Conservation (phyloP, 257 asterid genomes). For the Nicotiana otophora region DNA sequence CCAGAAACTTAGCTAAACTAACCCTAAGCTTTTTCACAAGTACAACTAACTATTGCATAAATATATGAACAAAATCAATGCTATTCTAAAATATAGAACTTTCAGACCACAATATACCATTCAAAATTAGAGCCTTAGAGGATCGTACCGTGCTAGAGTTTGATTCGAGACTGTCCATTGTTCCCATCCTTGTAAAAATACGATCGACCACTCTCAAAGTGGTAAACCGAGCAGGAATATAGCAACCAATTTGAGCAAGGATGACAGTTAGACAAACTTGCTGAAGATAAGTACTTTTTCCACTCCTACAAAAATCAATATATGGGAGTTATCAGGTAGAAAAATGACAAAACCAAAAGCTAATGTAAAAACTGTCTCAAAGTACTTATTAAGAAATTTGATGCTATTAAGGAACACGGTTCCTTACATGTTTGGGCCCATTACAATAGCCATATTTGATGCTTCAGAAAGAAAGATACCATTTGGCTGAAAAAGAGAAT, state of each 20-base stretch:
- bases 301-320: slow-evolving; percentile 64
- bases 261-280: slow-evolving; percentile 84
- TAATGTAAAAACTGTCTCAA: not conserved
- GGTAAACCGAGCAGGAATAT: slow-evolving; percentile 88
- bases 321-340: not conserved
- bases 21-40: not conserved
- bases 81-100: not conserved
- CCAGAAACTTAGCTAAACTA: not conserved
- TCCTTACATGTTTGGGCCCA: slow-evolving; percentile 98
- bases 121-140: not conserved
- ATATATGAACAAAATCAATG: not conserved
- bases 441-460: slow-evolving; percentile 84
- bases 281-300: slow-evolving; percentile 97
- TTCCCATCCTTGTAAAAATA: slow-evolving; percentile 98
- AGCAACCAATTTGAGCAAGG: slow-evolving; percentile 98
- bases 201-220: slow-evolving; percentile 84
- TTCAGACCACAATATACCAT: not conserved
- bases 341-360: not conserved
- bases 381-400: too few species aligned
- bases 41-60: not conserved
- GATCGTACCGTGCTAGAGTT: slow-evolving; percentile 88
- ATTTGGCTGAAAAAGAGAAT: slow-evolving; percentile 72
- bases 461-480: slow-evolving; percentile 92
- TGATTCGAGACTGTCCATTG: slow-evolving; percentile 81
- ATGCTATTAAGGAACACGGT: slow-evolving; percentile 5